Percentiles rank a stretch among this genome's conserved stretches.
Evolutionary conservation across 2,329 filamentous ascomycete species (phyloP).

Genomic region (Cadophora luteo-olivacea): DNA sequence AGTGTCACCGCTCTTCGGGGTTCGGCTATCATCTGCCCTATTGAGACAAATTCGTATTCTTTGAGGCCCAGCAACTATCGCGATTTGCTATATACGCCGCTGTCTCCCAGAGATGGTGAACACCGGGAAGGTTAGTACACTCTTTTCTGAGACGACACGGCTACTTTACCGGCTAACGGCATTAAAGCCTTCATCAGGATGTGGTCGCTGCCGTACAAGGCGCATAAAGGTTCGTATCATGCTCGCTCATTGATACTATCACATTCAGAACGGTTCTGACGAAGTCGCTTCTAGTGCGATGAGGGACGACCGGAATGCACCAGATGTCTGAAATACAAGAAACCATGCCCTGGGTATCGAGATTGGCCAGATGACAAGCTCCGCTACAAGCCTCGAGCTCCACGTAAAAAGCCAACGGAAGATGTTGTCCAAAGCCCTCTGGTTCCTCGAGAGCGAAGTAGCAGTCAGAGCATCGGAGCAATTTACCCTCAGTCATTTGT

Average conservation of each 20-base stretch:
- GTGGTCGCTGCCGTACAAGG: slow-evolving; percentile 25
- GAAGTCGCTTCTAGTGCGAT: slow-evolving; percentile 58
- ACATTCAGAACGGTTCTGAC: background rate
- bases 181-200: slow-evolving; percentile 25
- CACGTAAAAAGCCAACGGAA: background rate
- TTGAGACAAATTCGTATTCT: background rate
- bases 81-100: background rate
- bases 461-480: background rate
- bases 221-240: slow-evolving; percentile 25
- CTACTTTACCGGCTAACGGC: background rate
- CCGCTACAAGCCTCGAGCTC: slow-evolving; percentile 53
- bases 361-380: slow-evolving; percentile 57
- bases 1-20: background rate
- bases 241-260: background rate
- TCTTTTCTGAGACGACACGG: background rate
- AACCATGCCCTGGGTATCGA: slow-evolving; percentile 68
- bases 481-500: background rate
- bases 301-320: slow-evolving; percentile 68
- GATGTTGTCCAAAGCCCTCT: background rate
- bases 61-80: background rate
- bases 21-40: background rate
- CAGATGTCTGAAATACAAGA: slow-evolving; percentile 65
- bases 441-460: background rate
- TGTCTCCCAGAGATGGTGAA: slow-evolving; percentile 1
- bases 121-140: slow-evolving; percentile 6